These are phyloP conservation scores for Cladosporium sp. DNA, from an alignment of 2,329 filamentous ascomycete species.

Conservation along the genomic window DNA sequence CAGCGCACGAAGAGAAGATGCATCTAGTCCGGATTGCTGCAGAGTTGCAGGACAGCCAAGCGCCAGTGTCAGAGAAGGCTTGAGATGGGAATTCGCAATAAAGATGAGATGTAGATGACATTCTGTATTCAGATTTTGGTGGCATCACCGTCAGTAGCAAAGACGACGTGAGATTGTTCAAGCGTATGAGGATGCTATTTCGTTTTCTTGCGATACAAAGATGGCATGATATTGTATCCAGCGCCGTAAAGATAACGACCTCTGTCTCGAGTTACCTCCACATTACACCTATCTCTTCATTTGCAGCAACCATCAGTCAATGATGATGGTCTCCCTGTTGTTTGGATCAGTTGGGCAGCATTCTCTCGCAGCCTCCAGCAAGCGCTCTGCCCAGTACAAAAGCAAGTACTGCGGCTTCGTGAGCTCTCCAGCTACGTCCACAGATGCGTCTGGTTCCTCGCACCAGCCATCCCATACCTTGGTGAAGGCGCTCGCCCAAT, in stretches of 20 bases:
- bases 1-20: constrained; percentile 9
- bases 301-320: neutral
- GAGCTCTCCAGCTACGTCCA: neutral
- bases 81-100: neutral
- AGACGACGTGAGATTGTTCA: neutral
- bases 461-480: constrained; percentile 5
- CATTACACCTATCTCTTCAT: neutral
- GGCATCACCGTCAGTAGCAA: no score
- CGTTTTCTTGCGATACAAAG: neutral
- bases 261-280: neutral
- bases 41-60: neutral
- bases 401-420: neutral
- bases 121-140: no score
- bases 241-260: neutral
- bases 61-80: neutral
- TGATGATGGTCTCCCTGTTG: neutral
- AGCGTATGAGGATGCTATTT: neutral
- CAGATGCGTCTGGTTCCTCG: neutral
- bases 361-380: neutral
- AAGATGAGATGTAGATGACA: neutral
- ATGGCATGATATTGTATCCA: neutral
- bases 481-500: constrained; percentile 1
- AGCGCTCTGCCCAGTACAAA: neutral
- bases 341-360: neutral
- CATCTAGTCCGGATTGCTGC: constrained; percentile 5